These are phyloP conservation scores for Theileria annulata DNA, from an alignment of 169 alveolate species.

Conservation along the genomic window DNA sequence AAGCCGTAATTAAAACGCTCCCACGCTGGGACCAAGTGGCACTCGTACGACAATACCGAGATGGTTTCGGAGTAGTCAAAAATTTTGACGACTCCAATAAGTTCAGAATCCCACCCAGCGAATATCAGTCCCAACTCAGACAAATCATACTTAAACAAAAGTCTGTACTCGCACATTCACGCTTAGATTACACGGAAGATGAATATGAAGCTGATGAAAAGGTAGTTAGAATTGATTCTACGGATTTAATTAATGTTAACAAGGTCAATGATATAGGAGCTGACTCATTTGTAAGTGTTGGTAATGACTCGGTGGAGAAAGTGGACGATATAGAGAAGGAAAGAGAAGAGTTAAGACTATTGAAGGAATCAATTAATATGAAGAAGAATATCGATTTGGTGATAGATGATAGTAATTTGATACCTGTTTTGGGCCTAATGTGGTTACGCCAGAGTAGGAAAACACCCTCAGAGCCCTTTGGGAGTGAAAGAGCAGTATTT, in stretches of 20 bases:
- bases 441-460: conserved; percentile 82
- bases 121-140: conserved; percentile 72
- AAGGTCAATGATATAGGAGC: background rate
- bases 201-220: conserved; percentile 40
- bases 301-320: conserved; percentile 52
- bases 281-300: conserved; percentile 41
- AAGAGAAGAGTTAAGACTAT: conserved; percentile 67
- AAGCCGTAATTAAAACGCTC: conserved; percentile 78
- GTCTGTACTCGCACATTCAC: conserved; percentile 66
- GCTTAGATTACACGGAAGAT: background rate
- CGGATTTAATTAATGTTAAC: background rate
- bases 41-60: conserved; percentile 80
- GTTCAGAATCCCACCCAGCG: conserved; percentile 78
- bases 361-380: conserved; percentile 73
- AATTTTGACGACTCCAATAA: conserved; percentile 53
- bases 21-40: conserved; percentile 90
- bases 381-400: conserved; percentile 66
- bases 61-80: conserved; percentile 71
- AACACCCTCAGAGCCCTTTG: conserved; percentile 74
- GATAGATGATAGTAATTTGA: conserved; percentile 67
- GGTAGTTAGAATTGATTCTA: conserved; percentile 10
- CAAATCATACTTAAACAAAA: conserved; percentile 73
- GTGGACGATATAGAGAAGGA: conserved; percentile 74
- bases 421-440: conserved; percentile 79
- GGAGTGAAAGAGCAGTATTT: conserved; percentile 78